Conservation (phyloP, 164 flowering plant genomes). For the Magnolia kwangsiensis region DNA sequence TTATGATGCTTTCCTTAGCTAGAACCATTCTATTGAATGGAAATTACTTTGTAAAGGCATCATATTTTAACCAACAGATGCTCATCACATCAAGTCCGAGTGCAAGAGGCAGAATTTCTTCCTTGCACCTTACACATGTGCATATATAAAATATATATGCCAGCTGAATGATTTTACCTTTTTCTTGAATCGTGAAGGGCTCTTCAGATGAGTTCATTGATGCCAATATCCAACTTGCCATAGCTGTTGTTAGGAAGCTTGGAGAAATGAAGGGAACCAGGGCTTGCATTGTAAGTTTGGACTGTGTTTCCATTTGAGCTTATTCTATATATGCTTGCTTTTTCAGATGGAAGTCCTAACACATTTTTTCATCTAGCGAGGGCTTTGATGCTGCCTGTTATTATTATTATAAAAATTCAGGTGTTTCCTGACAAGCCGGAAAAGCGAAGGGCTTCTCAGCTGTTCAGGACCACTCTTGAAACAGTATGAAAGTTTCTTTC, state of each 20-base stretch:
- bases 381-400: not conserved
- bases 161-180: slow-evolving; percentile 29
- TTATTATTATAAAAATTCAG: slow-evolving; percentile 29
- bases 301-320: not conserved
- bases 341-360: not conserved
- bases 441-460: slow-evolving; percentile 73
- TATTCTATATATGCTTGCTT: not conserved
- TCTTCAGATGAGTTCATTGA: slow-evolving; percentile 97
- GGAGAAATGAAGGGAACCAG: slow-evolving; percentile 59
- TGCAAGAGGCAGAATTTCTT: not conserved
- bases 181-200: slow-evolving; percentile 67
- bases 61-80: not conserved
- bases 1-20: not conserved
- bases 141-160: not conserved
- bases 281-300: slow-evolving; percentile 69
- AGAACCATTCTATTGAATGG: not conserved
- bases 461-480: slow-evolving; percentile 79
- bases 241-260: slow-evolving; percentile 72
- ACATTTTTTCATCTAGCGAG: slow-evolving; percentile 2
- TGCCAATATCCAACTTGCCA: slow-evolving; percentile 88
- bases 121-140: not conserved
- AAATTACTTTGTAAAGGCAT: not conserved
- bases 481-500: slow-evolving; percentile 40
- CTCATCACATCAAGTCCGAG: not conserved
- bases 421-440: slow-evolving; percentile 97